A percentile compares a stretch with the other conserved stretches of the same genome.
These are phyloP conservation scores for Silene latifolia DNA, from an alignment of 148 eudicot species.

Conservation along the genomic window DNA sequence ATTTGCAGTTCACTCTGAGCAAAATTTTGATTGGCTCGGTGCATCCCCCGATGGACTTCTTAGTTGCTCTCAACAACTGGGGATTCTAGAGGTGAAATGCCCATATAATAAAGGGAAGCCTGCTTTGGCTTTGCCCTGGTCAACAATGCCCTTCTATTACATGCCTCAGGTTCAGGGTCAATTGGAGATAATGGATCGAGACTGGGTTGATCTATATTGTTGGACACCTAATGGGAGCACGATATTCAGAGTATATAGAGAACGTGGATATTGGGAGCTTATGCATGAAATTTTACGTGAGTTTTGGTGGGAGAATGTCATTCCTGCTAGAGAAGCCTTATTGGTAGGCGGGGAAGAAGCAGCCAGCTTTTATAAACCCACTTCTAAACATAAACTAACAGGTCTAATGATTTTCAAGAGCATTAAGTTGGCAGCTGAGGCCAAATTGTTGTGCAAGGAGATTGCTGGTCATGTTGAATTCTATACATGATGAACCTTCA, in stretches of 20 bases:
- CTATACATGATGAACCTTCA: slow-evolving; percentile 34
- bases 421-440: slow-evolving; percentile 55
- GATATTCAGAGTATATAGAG: slow-evolving; percentile 62
- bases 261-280: slow-evolving; percentile 69
- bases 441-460: slow-evolving; percentile 79
- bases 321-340: slow-evolving; percentile 69
- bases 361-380: slow-evolving; percentile 54
- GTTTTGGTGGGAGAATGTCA: slow-evolving; percentile 94
- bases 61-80: slow-evolving; percentile 50
- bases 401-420: slow-evolving; percentile 54
- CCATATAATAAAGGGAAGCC: slow-evolving; percentile 80
- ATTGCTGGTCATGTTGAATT: slow-evolving; percentile 82
- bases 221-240: slow-evolving; percentile 92
- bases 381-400: slow-evolving; percentile 60
- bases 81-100: slow-evolving; percentile 90
- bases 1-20: slow-evolving; percentile 74
- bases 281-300: slow-evolving; percentile 69
- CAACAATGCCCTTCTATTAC: slow-evolving; percentile 77
- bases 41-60: slow-evolving; percentile 96
- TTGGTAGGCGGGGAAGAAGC: slow-evolving; percentile 54
- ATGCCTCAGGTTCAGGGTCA: slow-evolving; percentile 98
- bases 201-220: slow-evolving; percentile 72
- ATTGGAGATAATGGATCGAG: slow-evolving; percentile 84
- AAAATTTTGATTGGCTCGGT: slow-evolving; percentile 64
- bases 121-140: slow-evolving; percentile 71